These are phyloP conservation scores for Lignosus rhinocerotis DNA, from an alignment of 1,284 basidiomycete genomes.

Conservation along the genomic window DNA sequence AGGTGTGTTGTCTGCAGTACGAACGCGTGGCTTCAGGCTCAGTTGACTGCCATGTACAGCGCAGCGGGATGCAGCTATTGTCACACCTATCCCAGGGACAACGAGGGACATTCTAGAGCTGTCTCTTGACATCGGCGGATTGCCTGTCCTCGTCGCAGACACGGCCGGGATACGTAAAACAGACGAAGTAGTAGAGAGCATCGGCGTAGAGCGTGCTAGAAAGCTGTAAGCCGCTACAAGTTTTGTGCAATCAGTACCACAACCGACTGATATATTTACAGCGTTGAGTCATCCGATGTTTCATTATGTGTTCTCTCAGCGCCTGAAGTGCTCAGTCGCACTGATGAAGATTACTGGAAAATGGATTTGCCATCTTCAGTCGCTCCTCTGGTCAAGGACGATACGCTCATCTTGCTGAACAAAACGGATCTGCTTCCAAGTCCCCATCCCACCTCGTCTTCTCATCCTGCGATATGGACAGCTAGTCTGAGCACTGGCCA, in stretches of 20 bases:
- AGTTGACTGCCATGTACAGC: slow-evolving; percentile 43
- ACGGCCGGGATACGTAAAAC: slow-evolving; percentile 83
- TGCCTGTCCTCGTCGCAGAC: slow-evolving; percentile 79
- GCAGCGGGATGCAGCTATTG: slow-evolving; percentile 85
- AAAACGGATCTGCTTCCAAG: slow-evolving; percentile 60
- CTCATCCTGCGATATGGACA: slow-evolving; percentile 43
- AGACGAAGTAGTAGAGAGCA: slow-evolving; percentile 75
- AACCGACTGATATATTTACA: slow-evolving; percentile 31
- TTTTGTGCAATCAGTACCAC: neutral
- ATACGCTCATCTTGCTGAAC: slow-evolving; percentile 71
- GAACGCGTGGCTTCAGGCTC: neutral
- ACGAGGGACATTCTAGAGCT: slow-evolving; percentile 85
- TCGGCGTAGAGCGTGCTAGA: slow-evolving; percentile 76
- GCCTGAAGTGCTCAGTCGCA: slow-evolving; percentile 42
- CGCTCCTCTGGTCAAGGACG: slow-evolving; percentile 45
- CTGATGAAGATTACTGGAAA: neutral
- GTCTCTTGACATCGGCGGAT: slow-evolving; percentile 82
- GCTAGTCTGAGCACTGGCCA: slow-evolving; percentile 63
- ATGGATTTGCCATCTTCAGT: slow-evolving; percentile 50
- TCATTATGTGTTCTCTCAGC: slow-evolving; percentile 79
- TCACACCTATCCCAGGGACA: slow-evolving; percentile 83
- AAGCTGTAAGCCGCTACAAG: slow-evolving; percentile 49
- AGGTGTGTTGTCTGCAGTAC: slow-evolving; percentile 42
- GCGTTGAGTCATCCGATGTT: slow-evolving; percentile 66
- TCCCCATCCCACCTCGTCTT: slow-evolving; percentile 1